A percentile compares a stretch with the other conserved stretches of the same genome.
Evolutionary conservation across 108 stramenopile species (phyloP).

Genomic region (Skeletonema menzelii): DNA sequence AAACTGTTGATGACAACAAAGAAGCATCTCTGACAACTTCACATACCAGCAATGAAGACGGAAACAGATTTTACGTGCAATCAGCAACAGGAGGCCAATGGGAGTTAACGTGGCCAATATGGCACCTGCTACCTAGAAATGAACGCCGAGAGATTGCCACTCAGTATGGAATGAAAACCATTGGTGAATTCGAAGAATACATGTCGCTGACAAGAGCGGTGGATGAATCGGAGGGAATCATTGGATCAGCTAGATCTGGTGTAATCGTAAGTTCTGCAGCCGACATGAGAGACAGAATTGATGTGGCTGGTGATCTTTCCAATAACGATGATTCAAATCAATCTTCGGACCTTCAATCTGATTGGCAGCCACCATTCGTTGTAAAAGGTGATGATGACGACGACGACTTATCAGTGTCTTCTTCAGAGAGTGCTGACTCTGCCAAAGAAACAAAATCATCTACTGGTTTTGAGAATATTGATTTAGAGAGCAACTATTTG

Average conservation of each 20-base stretch:
- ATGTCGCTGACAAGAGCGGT: conserved; percentile 59
- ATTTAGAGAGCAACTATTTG: conserved; percentile 38
- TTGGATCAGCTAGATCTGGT: conserved; percentile 9
- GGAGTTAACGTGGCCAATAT: conserved; percentile 83
- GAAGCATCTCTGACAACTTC: not conserved
- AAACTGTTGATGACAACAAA: not conserved
- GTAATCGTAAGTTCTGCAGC: not conserved
- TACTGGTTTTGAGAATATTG: not conserved
- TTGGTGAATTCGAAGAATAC: conserved; percentile 87
- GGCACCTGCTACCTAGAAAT: conserved; percentile 75
- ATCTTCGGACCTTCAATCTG: not conserved
- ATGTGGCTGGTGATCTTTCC: not conserved
- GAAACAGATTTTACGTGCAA: conserved; percentile 28
- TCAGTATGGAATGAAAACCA: conserved; percentile 74
- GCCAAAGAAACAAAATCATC: conserved; percentile 3
- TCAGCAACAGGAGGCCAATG: conserved; percentile 54
- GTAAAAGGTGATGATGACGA: conserved; percentile 44
- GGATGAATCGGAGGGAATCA: conserved; percentile 38
- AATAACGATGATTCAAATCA: not conserved
- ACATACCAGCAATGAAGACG: conserved; percentile 1
- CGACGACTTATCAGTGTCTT: conserved; percentile 48
- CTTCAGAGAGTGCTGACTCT: conserved; percentile 18
- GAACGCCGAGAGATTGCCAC: conserved; percentile 71
- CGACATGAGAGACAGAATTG: not conserved
- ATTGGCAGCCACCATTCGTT: conserved; percentile 27